phyloP scores from a whole-genome alignment of 495 filamentous ascomycete species.

The Penicillium silybi region DNA sequence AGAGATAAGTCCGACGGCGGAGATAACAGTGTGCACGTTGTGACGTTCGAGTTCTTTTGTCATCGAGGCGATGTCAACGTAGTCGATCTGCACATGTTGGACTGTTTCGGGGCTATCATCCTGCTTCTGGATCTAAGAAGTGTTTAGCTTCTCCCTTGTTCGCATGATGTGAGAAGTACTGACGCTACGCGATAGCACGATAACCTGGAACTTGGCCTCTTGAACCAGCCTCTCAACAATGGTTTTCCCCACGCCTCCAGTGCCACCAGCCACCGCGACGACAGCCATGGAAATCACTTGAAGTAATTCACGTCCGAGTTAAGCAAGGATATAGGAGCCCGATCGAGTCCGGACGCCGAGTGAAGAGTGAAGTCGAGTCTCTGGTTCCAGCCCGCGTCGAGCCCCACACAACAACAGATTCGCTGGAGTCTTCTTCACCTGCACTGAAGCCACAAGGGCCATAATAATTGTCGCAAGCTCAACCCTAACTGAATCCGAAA shows the following conservation, averaged over 20 bases:
- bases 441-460: not conserved
- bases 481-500: not conserved
- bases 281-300: constrained; percentile 25
- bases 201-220: constrained; percentile 36
- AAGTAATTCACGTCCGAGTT: not conserved
- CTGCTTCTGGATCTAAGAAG: constrained; percentile 5
- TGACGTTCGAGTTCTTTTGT: constrained; percentile 40
- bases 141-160: constrained; percentile 18
- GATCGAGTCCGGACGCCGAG: not conserved
- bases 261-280: constrained; percentile 53
- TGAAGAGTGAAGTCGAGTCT: not conserved
- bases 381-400: constrained; percentile 6
- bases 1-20: constrained; percentile 37
- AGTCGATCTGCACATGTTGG: constrained; percentile 34
- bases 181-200: constrained; percentile 39
- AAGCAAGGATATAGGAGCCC: not conserved
- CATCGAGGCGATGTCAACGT: constrained; percentile 35
- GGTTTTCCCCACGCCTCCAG: constrained; percentile 47
- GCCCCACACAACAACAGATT: constrained; percentile 8
- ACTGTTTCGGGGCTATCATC: constrained; percentile 1
- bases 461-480: not conserved
- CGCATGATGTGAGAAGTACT: not conserved
- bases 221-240: constrained; percentile 44
- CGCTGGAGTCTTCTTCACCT: not conserved
- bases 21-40: constrained; percentile 51